These are phyloP conservation scores for Pseudopyricularia cyperi DNA, from an alignment of 2,329 filamentous ascomycete genomes.

Conservation along the genomic window DNA sequence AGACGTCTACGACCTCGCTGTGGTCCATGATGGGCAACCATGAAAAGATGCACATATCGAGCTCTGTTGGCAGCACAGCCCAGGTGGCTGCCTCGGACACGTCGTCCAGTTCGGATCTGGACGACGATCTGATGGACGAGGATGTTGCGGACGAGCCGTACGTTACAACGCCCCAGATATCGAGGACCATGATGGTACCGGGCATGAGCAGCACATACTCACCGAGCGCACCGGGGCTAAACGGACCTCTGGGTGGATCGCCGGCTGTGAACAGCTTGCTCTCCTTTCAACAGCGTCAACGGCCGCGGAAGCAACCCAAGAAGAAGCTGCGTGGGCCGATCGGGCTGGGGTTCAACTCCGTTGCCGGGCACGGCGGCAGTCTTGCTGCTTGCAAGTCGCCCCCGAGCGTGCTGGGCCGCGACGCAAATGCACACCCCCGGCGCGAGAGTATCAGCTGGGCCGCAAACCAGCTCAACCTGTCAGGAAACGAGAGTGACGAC, in stretches of 20 bases:
- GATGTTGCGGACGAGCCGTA: slow-evolving; percentile 70
- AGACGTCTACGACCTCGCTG: slow-evolving; percentile 52
- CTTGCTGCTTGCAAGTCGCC: slow-evolving; percentile 57
- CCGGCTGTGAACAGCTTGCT: slow-evolving; percentile 64
- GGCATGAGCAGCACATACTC: slow-evolving; percentile 45
- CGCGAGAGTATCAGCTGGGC: slow-evolving; percentile 85
- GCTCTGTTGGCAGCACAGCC: slow-evolving; percentile 69
- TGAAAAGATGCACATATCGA: slow-evolving; percentile 62
- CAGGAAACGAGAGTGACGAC: slow-evolving; percentile 69
- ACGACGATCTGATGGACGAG: slow-evolving; percentile 57
- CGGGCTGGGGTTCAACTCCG: slow-evolving; percentile 35
- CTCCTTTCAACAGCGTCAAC: slow-evolving; percentile 69
- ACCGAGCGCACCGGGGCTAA: not conserved
- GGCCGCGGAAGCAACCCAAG: slow-evolving; percentile 55
- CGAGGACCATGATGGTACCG: slow-evolving; percentile 36
- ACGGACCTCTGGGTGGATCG: slow-evolving; percentile 40
- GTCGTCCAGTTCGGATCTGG: slow-evolving; percentile 60
- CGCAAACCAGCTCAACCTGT: slow-evolving; percentile 76
- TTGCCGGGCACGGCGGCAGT: slow-evolving; percentile 14
- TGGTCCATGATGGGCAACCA: slow-evolving; percentile 60
- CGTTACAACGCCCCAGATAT: slow-evolving; percentile 68
- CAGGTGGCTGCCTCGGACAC: slow-evolving; percentile 54
- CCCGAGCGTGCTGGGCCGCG: slow-evolving; percentile 28
- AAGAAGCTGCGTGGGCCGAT: slow-evolving; percentile 33
- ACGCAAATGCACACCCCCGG: slow-evolving; percentile 36